Base-by-base conservation (phyloP, 164 flowering plant genomes). In the Cinnamomum chago region DNA sequence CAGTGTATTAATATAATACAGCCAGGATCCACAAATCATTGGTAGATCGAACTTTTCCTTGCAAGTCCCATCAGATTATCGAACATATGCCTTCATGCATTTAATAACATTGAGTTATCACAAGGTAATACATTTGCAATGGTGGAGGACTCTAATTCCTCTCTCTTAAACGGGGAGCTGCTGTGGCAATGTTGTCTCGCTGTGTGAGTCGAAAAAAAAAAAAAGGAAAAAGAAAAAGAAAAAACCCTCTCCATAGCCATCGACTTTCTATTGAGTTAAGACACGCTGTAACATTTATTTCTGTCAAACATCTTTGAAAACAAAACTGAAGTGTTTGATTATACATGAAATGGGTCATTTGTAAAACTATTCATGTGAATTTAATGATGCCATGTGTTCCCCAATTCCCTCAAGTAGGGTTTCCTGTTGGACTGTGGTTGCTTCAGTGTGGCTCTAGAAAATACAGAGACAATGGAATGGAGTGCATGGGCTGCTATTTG, bases 401-500 rank as follows among this genome's bases (percentile, higher is more conserved):
- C n/a, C 5, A 5, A 17, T 55, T 55, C 60, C 58, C 70, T 70
- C 50, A 50, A 28, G 50, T 74, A 67, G 25, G 71, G 6, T 40
- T 40, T 64, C 62, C 60, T 40, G 10, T 64, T 33, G 30, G 76
- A 68, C 65, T 73, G 28, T 73, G 28, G 64, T 64, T 50, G 27
- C 62, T 78, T 73, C 20, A 78, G 67, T 60, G 84, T 78, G 65
- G 85, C 86, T 77, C 70, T 80, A 4, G 84, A 83, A 11, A 87
- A 72, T 75, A 77, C 80, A 3, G 87, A 81, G 40, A 81, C 77
- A 40, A 89, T 78, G 60, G 86, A 82, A 25, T 85, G 83, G 35
- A 87, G 76, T 10, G 87, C 88, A 75, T 12, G 79, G 67, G 88
- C 81, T 15, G 90, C 89, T 62, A 88, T 89, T 71, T 81, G 83